phyloP scores from a whole-genome alignment of 1,284 basidiomycete species.

The Sanguinoderma infundibulare region DNA sequence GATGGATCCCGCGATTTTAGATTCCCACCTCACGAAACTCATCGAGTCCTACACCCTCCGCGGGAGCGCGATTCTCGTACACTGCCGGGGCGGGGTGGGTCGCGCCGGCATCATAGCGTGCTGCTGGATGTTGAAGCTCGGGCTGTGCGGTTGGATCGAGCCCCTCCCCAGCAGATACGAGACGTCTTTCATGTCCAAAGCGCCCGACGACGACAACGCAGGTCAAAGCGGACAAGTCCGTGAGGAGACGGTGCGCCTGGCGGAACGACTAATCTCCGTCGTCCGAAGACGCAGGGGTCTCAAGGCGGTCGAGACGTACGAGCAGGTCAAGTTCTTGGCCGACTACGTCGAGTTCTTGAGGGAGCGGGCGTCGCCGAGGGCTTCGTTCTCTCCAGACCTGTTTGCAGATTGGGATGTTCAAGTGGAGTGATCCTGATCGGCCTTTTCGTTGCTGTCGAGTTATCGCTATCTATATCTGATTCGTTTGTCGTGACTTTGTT shows the following conservation, averaged over 20 bases:
- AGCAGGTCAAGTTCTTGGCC: constrained; percentile 87
- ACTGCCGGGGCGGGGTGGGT: constrained; percentile 95
- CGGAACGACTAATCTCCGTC: constrained; percentile 76
- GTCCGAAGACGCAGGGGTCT: constrained; percentile 78
- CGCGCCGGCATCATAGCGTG: constrained; percentile 93
- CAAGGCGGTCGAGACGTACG: constrained; percentile 90
- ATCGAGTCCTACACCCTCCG: constrained; percentile 78
- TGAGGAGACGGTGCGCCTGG: constrained; percentile 61
- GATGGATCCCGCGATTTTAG: constrained; percentile 63
- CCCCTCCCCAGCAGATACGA: background rate
- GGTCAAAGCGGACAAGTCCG: constrained; percentile 31
- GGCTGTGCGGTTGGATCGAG: constrained; percentile 76
- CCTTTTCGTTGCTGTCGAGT: background rate
- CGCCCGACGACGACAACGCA: background rate
- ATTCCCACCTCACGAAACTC: constrained; percentile 73
- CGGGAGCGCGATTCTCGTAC: constrained; percentile 81
- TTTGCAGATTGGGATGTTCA: constrained; percentile 20
- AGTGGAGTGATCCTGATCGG: constrained; percentile 4
- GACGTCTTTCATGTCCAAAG: too few relatives aligned
- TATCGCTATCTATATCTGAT: background rate
- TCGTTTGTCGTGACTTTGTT: too few relatives aligned
- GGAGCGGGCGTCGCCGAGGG: constrained; percentile 8
- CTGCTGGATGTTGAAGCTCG: constrained; percentile 93
- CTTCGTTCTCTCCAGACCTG: constrained; percentile 5
- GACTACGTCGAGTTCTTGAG: constrained; percentile 79